Conservation (phyloP, 257 asterid species). For the Avicennia marina region DNA sequence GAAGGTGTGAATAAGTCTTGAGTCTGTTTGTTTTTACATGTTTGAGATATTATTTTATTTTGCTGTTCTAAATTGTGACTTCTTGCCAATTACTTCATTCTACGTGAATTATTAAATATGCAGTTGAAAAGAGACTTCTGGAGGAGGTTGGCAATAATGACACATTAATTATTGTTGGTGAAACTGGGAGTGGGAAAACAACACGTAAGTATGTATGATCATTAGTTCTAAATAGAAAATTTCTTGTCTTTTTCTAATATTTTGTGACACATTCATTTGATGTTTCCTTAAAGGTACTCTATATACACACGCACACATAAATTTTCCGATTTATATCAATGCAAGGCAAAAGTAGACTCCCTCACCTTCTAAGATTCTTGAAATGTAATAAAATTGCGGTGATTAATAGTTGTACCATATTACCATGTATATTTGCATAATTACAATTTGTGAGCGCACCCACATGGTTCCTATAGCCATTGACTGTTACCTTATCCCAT, state of each 20-base stretch:
- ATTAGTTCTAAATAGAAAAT: not conserved
- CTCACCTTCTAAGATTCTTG: too few relatives aligned
- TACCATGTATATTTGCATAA: too few relatives aligned
- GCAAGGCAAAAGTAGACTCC: not conserved
- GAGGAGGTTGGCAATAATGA: conserved; percentile 80
- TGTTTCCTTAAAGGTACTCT: conserved; percentile 2
- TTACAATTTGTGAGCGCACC: too few relatives aligned
- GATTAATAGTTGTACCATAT: too few relatives aligned
- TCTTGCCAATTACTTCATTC: not conserved
- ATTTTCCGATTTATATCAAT: conserved; percentile 2
- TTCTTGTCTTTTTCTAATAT: not conserved
- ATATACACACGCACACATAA: not conserved
- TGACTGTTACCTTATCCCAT: not conserved
- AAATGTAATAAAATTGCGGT: too few relatives aligned
- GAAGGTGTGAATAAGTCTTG: too few relatives aligned
- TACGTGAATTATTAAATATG: conserved; percentile 10
- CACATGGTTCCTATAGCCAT: not conserved
- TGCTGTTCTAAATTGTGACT: too few relatives aligned
- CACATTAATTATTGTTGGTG: conserved; percentile 88
- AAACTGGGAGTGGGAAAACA: conserved; percentile 97
- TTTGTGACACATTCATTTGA: not conserved
- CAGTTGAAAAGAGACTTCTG: conserved; percentile 75
- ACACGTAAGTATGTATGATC: conserved; percentile 63
- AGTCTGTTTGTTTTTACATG: too few relatives aligned
- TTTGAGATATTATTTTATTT: too few relatives aligned